Evolutionary conservation across 371 early-diverging fungal genomes (phyloP), one percentile per base, ranked within the genome.

Genomic region (Furculomyces boomerangus): DNA sequence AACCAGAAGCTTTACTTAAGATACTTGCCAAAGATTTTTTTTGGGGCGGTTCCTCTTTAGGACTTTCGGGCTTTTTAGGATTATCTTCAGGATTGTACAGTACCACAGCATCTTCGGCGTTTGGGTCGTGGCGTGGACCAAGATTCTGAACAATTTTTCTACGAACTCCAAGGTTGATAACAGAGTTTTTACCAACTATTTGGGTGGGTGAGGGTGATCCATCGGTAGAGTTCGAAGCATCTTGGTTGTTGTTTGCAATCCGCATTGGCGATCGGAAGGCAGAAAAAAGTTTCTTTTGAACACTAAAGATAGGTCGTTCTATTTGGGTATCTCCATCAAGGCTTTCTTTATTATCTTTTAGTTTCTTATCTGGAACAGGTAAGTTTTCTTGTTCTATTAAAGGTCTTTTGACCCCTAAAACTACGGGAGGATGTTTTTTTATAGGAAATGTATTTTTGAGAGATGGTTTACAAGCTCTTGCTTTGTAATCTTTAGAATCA

Each of bases 81-180:
- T 64, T 61, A 31, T 63, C 66, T 5, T 70, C 61, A 1, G 76
- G 57, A 40, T 68, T 70, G 69, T 84, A 89, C 7, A 94, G 66
- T 1, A 95, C 76, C 27, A 95, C 74, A 0, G 95, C 90, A 22
- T 77, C 88, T 45, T 82, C 83, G 10, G 79, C 81, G 13, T 83
- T 81, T 18, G 89, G 89, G 53, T 90, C 92, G 56, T 92, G 84
- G 18, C 88, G 71, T 1, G 88, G 80, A 26, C 85, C 76, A 24
- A 62, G 68, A 26, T 68, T 62, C 3, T 73, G 57, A 0, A 59
- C 64, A 20, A 70, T 51, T 24, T 74, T 68, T 28, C 80, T 65
- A 13, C 82, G 74, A 48, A 82, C 66, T 25, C 89, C 89, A 18
- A 89, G 70, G 22, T 72, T 60, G 7, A 60, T 57, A 13, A 53